These are phyloP conservation scores for apple (Malus domestica) DNA, from an alignment of 306 rosid species.

Conservation along the genomic window ASM211411v1 NC_041802.1:4098501-4099000, in stretches of 20 bases:
- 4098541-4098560: slow-evolving; percentile 29
- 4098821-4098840: slow-evolving; percentile 49
- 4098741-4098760: slow-evolving; percentile 1
- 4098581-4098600: slow-evolving; percentile 30
- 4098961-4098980: slow-evolving; percentile 41
- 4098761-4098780: background rate
- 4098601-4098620: slow-evolving; percentile 30
- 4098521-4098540: slow-evolving; percentile 22
- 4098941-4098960: slow-evolving; percentile 53
- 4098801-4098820: slow-evolving; percentile 37
- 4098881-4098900: slow-evolving; percentile 39
- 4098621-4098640: slow-evolving; percentile 36
- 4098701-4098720: slow-evolving; percentile 27
- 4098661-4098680: slow-evolving; percentile 20
- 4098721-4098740: background rate
- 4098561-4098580: slow-evolving; percentile 28
- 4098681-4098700: slow-evolving; percentile 47
- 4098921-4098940: slow-evolving; percentile 55
- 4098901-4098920: slow-evolving; percentile 69
- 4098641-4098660: slow-evolving; percentile 29
- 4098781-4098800: slow-evolving; percentile 26
- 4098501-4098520: slow-evolving; percentile 41
- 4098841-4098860: slow-evolving; percentile 50
- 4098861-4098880: slow-evolving; percentile 29
- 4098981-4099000: slow-evolving; percentile 37